Evolutionary conservation across 371 early-diverging fungal species (phyloP).

Genomic region (Circinella umbellata): DNA sequence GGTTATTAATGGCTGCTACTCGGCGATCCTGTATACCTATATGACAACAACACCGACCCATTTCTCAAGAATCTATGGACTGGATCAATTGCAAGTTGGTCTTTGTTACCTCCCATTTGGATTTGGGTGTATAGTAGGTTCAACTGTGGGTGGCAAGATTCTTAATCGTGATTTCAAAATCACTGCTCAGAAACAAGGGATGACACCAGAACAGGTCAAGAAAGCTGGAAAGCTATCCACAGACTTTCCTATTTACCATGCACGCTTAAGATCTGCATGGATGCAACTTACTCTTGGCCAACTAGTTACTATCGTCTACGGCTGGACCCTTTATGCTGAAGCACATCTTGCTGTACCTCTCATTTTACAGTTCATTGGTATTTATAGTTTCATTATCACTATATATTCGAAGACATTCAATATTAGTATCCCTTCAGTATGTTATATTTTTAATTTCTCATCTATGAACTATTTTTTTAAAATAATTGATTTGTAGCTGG

Average conservation of each 20-base stretch:
- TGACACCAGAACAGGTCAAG: conserved; percentile 9
- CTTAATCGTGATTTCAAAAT: conserved; percentile 39
- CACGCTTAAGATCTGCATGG: conserved; percentile 35
- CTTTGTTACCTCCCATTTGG: conserved; percentile 41
- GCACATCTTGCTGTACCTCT: conserved; percentile 34
- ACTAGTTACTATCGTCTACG: conserved; percentile 30
- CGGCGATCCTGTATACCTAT: conserved; percentile 27
- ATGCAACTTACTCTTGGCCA: conserved; percentile 19
- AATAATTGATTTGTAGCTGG: conserved; percentile 23
- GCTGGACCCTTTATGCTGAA: conserved; percentile 31
- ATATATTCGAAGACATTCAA: background rate
- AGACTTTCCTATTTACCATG: conserved; percentile 35
- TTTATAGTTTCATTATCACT: conserved; percentile 2
- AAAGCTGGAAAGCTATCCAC: conserved; percentile 18
- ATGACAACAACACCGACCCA: conserved; percentile 31
- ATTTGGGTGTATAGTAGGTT: conserved; percentile 35
- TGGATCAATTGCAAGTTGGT: conserved; percentile 36
- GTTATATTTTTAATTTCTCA: background rate
- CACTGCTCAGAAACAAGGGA: conserved; percentile 16
- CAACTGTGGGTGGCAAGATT: conserved; percentile 29
- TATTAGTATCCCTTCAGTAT: background rate
- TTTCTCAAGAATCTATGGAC: conserved; percentile 26
- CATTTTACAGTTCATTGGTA: conserved; percentile 39
- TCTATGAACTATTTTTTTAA: background rate
- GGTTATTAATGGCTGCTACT: conserved; percentile 24